These are phyloP conservation scores for Solanum hybrid DNA, from an alignment of 305 asterid species.

Conservation along the genomic window DNA sequence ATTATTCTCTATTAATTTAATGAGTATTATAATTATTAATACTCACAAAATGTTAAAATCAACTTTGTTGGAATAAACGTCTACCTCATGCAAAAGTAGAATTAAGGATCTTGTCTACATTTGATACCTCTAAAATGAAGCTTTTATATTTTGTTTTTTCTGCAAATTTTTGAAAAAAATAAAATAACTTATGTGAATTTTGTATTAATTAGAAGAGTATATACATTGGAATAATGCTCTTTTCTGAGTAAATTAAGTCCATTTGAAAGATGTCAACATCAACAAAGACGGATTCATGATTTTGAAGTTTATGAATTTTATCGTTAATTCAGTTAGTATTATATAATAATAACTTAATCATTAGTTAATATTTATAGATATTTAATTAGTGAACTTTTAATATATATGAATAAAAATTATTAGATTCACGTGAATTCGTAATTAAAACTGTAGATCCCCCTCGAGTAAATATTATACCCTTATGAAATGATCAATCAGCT, in stretches of 20 bases:
- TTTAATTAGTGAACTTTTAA: too few species aligned
- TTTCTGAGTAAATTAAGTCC: background rate
- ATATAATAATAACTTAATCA: background rate
- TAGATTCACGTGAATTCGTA: background rate
- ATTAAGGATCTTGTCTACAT: conserved; percentile 34
- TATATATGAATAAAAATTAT: too few species aligned
- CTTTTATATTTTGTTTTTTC: conserved; percentile 9
- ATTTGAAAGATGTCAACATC: background rate
- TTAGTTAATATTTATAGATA: background rate
- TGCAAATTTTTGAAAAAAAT: background rate
- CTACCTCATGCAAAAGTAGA: background rate
- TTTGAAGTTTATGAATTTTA: background rate
- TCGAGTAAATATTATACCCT: background rate
- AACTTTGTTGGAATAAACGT: conserved; percentile 4
- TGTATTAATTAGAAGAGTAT: background rate
- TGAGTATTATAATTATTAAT: background rate
- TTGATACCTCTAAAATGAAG: conserved; percentile 30
- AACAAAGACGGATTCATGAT: background rate
- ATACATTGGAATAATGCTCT: background rate
- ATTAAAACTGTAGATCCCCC: background rate
- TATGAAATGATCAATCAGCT: background rate
- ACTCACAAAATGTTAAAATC: background rate
- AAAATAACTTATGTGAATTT: background rate
- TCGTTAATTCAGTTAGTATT: background rate
- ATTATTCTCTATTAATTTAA: background rate